Conservation (phyloP, 192 early-diverging fungal species). For the Pilobolus umbonatus region DNA sequence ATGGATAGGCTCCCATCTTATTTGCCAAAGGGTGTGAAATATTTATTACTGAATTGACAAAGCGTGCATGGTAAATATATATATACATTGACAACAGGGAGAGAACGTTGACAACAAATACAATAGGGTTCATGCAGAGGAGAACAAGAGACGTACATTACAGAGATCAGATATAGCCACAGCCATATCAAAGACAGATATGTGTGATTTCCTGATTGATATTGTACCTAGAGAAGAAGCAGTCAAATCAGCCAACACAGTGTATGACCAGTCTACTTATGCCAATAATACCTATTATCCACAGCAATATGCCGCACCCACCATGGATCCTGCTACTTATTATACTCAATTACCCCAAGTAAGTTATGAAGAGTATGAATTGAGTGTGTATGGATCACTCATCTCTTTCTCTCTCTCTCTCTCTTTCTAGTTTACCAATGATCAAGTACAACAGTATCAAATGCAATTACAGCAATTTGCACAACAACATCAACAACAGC, state of each 20-base stretch:
- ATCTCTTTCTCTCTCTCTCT: not conserved
- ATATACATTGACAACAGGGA: not conserved
- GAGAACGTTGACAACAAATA: not conserved
- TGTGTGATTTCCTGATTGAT: slow-evolving; percentile 98
- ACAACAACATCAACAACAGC: slow-evolving; percentile 13
- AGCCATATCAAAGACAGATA: slow-evolving; percentile 84
- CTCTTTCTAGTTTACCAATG: slow-evolving; percentile 27
- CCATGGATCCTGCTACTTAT: slow-evolving; percentile 31
- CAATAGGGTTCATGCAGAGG: slow-evolving; percentile 85
- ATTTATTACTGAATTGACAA: slow-evolving; percentile 89
- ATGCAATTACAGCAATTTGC: slow-evolving; percentile 35
- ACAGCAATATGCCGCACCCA: not conserved
- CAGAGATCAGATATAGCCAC: slow-evolving; percentile 88
- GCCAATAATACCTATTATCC: slow-evolving; percentile 17
- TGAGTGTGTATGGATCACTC: not conserved
- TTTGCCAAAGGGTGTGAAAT: slow-evolving; percentile 97
- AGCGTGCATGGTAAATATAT: slow-evolving; percentile 60
- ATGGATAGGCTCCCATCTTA: slow-evolving; percentile 80
- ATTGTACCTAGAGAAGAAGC: slow-evolving; percentile 89
- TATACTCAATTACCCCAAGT: slow-evolving; percentile 34
- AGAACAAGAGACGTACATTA: slow-evolving; percentile 93
- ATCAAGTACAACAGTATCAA: slow-evolving; percentile 40
- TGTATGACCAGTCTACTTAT: slow-evolving; percentile 30
- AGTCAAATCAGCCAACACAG: slow-evolving; percentile 5
- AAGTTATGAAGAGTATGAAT: not conserved